Conservation (phyloP, 2,329 filamentous ascomycete species). For the Anthostomella pinea region DNA sequence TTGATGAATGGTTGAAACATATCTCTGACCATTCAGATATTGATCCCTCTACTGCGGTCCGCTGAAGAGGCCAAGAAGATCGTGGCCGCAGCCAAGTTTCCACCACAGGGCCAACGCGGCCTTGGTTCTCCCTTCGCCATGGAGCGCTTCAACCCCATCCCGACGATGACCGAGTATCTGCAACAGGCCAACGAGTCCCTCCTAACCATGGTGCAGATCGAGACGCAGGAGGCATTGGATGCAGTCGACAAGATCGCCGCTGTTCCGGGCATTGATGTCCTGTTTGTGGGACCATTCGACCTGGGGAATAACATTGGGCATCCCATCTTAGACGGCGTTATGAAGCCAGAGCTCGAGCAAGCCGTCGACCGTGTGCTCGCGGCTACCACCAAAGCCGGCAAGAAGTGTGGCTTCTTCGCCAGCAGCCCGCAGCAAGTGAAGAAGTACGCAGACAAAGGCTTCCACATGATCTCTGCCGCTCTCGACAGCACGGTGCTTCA, state of each 20-base stretch:
- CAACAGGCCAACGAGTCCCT: constrained; percentile 55
- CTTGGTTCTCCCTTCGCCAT: constrained; percentile 55
- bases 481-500: constrained; percentile 44
- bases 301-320: constrained; percentile 62
- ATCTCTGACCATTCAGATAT: constrained; percentile 33
- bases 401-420: constrained; percentile 63
- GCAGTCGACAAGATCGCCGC: constrained; percentile 60
- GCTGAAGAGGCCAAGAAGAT: constrained; percentile 50
- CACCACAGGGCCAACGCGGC: constrained; percentile 51
- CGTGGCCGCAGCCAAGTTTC: constrained; percentile 54
- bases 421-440: constrained; percentile 55
- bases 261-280: constrained; percentile 57
- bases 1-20: background rate
- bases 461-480: constrained; percentile 59
- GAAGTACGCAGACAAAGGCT: constrained; percentile 53
- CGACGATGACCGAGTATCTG: constrained; percentile 54
- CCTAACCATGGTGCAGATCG: constrained; percentile 66
- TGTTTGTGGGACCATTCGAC: constrained; percentile 67
- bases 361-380: constrained; percentile 58
- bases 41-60: constrained; percentile 54
- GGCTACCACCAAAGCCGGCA: constrained; percentile 59
- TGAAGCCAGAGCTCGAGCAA: constrained; percentile 55
- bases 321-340: constrained; percentile 58
- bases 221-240: constrained; percentile 61
- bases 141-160: constrained; percentile 45